phyloP scores from a whole-genome alignment of 2,329 filamentous ascomycete genomes.

The Graphilbum ipis-grandicollis region DNA sequence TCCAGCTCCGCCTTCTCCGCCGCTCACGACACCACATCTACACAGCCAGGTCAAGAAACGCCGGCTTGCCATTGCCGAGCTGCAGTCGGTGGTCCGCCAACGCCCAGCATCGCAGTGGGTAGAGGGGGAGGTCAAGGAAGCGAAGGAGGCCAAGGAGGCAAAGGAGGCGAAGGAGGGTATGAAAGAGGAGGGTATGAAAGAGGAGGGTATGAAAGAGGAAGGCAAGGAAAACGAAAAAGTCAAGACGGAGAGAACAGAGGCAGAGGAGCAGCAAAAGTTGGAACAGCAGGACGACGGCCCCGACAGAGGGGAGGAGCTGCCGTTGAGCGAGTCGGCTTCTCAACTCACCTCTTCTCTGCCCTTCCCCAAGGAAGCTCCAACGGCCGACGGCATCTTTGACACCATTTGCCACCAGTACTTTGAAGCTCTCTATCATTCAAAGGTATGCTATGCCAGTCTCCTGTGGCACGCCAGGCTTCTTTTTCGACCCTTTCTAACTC shows the following conservation, averaged over 20 bases:
- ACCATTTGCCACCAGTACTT: conserved; percentile 41
- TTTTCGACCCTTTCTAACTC: conserved; percentile 5
- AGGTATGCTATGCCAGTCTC: conserved; percentile 23
- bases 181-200: too few species aligned
- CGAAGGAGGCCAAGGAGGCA: background rate
- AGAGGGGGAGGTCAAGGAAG: conserved; percentile 13
- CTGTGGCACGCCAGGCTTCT: background rate
- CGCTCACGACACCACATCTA: conserved; percentile 25
- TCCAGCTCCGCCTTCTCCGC: conserved; percentile 2
- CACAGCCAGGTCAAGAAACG: conserved; percentile 36
- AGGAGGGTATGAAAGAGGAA: too few species aligned
- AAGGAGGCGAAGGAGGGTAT: too few species aligned
- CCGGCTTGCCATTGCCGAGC: conserved; percentile 41
- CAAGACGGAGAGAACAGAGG: background rate
- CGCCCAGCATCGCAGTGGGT: conserved; percentile 26
- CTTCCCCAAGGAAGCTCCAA: conserved; percentile 15
- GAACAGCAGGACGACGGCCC: too few species aligned
- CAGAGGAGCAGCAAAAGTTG: too few species aligned
- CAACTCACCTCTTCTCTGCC: too few species aligned
- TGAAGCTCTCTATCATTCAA: conserved; percentile 44
- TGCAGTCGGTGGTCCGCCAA: conserved; percentile 43
- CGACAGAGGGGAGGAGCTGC: too few species aligned
- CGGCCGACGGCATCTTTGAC: conserved; percentile 35
- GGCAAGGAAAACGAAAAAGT: too few species aligned
- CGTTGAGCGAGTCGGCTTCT: too few species aligned